phyloP scores from a whole-genome alignment of 495 filamentous ascomycete species.

The Daldinia bambusicola region DNA sequence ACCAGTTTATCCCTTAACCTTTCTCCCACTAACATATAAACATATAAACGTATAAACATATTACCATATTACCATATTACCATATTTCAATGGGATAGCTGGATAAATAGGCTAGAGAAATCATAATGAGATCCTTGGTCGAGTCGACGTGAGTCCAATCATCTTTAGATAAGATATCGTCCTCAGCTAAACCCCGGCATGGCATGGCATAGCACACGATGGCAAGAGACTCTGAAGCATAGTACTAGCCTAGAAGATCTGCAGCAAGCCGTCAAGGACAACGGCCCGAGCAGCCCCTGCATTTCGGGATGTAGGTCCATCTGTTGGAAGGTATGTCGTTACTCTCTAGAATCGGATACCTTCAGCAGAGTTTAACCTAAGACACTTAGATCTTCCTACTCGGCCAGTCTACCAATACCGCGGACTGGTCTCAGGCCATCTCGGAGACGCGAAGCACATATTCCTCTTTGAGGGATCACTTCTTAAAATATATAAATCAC shows the following conservation, averaged over 20 bases:
- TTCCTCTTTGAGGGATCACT: conserved; percentile 72
- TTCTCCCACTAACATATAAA: conserved; percentile 5
- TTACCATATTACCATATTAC: too few relatives aligned
- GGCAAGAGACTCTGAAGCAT: conserved; percentile 71
- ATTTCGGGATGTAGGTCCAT: conserved; percentile 81
- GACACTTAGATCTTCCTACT: conserved; percentile 77
- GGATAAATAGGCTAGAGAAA: neutral
- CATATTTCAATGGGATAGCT: too few relatives aligned
- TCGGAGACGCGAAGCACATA: conserved; percentile 78
- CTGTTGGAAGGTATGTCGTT: conserved; percentile 83
- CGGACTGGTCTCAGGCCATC: conserved; percentile 75
- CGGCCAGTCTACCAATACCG: conserved; percentile 72
- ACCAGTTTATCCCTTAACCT: conserved; percentile 3
- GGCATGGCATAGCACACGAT: conserved; percentile 56
- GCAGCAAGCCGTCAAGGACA: conserved; percentile 68
- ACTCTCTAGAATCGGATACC: conserved; percentile 7
- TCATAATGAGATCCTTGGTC: conserved; percentile 70
- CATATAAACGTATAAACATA: too few relatives aligned
- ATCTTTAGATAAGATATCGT: neutral
- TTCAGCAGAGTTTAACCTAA: conserved; percentile 18
- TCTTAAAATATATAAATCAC: conserved; percentile 81
- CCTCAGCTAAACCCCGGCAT: conserved; percentile 26
- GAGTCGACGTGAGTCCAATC: conserved; percentile 64
- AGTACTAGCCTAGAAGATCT: conserved; percentile 71
- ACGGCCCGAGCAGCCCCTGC: conserved; percentile 68